Base-by-base conservation (phyloP, 768 basidiomycete genomes). In the Podaxis pistillaris region DNA sequence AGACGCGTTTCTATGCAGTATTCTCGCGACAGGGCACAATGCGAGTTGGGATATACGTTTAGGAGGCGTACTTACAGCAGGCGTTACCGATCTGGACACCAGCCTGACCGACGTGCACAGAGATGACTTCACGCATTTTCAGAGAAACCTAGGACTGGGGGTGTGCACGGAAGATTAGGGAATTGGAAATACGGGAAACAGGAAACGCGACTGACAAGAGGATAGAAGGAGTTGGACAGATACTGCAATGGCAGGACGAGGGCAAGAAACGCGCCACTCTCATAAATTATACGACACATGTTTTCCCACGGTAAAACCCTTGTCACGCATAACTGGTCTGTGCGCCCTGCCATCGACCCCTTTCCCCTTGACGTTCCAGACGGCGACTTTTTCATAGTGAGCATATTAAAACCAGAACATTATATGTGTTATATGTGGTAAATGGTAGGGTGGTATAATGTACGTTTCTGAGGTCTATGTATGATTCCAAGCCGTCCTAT, bases 21-120 rank as follows among this genome's bases (percentile, higher is more conserved):
- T 33, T 47, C 33, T 56, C 61, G 57, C 61, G 56, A 62, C 65
- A 68, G 68, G 66, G 64, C 68, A 67, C 65, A 60, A 58, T 40
- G 63, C 30, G 57, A 44, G 41, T 36, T 56, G 22, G 51, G 33
- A 62, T 52, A 37, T 50, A 53, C 40, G 52, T 33, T 63, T 61
- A 30, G 60, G 64, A 67, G 62, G 67, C 65, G 67, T 62, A 90
- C 93, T 83, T 80, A 94, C 96, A 97, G 81, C 95, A 99, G 73
- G 97, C 96, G 78, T 98, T 98, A 73, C 96, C 96, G 71, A 94
- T 92, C 83, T 94, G 93, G 70, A 93, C 90, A 88, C 94, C 95
- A 73, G 96, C 97, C 83, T 99, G 97, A 73, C 96, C 96, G 75
- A 98, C 96, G 80, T 98, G 94, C 74, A 98, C 84, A 69, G 94